A percentile compares a stretch with the other conserved stretches of the same genome.
These are phyloP conservation scores for Ustilago loliicola DNA, from an alignment of 1,284 basidiomycete species.

Conservation along the genomic window DNA sequence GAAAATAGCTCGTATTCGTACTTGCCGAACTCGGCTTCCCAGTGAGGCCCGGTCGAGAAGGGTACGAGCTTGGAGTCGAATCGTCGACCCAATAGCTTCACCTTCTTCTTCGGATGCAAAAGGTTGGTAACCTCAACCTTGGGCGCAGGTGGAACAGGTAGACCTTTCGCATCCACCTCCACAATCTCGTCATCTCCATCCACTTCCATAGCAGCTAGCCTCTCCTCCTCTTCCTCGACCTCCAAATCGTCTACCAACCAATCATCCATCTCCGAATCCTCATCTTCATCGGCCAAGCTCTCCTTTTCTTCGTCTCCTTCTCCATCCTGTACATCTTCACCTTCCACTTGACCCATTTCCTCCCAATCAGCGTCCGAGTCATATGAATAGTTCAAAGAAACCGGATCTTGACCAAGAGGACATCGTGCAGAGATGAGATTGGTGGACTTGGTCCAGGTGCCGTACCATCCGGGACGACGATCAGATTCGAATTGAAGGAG, in stretches of 20 bases:
- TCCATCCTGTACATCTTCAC: slow-evolving; percentile 62
- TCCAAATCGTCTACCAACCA: slow-evolving; percentile 69
- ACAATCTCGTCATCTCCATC: slow-evolving; percentile 51
- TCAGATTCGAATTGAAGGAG: slow-evolving; percentile 66
- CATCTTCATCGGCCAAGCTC: slow-evolving; percentile 47
- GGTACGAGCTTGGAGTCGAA: slow-evolving; percentile 68
- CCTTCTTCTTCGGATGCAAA: slow-evolving; percentile 61
- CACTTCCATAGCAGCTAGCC: slow-evolving; percentile 20
- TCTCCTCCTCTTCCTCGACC: slow-evolving; percentile 60
- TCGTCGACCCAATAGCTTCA: slow-evolving; percentile 63
- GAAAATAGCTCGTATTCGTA: slow-evolving; percentile 59
- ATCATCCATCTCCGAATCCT: slow-evolving; percentile 69
- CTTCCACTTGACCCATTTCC: slow-evolving; percentile 63
- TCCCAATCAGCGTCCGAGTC: slow-evolving; percentile 70
- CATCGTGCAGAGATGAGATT: slow-evolving; percentile 62
- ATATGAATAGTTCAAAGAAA: slow-evolving; percentile 67
- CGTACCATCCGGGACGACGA: slow-evolving; percentile 66
- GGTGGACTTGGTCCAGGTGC: slow-evolving; percentile 66
- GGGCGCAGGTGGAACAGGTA: slow-evolving; percentile 20
- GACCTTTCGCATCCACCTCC: slow-evolving; percentile 50
- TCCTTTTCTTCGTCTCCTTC: slow-evolving; percentile 58
- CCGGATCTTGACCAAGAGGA: slow-evolving; percentile 66
- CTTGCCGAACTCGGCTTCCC: slow-evolving; percentile 55
- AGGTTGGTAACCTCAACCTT: slow-evolving; percentile 20
- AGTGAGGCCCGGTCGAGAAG: slow-evolving; percentile 66